Evolutionary conservation across 2,329 filamentous ascomycete species (phyloP), one percentile per base, ranked within the genome.

Genomic region (Rutstroemia sp.): DNA sequence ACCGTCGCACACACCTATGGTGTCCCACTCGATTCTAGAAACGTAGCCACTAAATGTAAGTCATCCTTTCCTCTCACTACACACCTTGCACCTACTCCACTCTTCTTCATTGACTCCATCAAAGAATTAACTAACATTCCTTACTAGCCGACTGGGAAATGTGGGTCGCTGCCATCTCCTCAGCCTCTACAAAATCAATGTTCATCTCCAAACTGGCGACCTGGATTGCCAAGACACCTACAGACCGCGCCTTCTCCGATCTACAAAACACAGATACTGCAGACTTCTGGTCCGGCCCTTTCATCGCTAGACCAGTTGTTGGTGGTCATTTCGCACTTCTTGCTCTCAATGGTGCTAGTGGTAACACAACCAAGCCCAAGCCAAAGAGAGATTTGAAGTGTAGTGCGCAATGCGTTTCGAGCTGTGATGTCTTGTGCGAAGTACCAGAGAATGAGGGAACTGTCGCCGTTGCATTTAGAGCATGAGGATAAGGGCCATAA

Each of bases 251-350:
- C 0, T 81, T 92, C 60, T 89, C 88, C 0, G 90, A 96, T 70
- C 72, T 95, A 48, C 90, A 91, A 68, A 80, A 89, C 57, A 89
- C 86, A 0, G 79, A 82, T 63, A 77, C 81, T 8, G 88, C 87
- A 8, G 83, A 81, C 16, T 94, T 73, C 59, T 75, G 44, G 50
- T 14, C 36, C 30, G 23, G 17, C n/a, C 19, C 10, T 12, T 30
- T 49, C 48, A 48, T n/a, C 17, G n/a, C 89, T 1, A 74, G 90
- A 38, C 90, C 90, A 0, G 90, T 95, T 0, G 78, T 87, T 45
- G 90, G 90, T 2, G 89, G 86, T 0, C 83, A 89, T 70, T 95
- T 92, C 75, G 84, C 89, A 2, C 80, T 92, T 64, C 72, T 95
- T 69, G 86, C 88, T 9, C 48, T 66, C 30, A 34, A 34, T 12